phyloP scores from a whole-genome alignment of 192 early-diverging fungal species.

The Podila verticillata region DNA sequence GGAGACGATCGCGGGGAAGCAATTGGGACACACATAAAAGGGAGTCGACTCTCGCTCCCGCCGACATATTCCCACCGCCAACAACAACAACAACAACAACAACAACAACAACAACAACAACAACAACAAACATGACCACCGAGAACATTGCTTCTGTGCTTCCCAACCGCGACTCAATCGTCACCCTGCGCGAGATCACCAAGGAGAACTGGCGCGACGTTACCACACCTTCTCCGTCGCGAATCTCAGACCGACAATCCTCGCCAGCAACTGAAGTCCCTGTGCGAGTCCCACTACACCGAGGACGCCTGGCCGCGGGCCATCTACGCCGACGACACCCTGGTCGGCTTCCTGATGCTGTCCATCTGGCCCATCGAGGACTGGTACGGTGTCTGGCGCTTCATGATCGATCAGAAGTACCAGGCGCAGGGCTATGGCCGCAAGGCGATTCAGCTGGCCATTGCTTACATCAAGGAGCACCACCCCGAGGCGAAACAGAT shows the following conservation, averaged over 20 bases:
- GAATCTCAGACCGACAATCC: background rate
- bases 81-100: too few species aligned
- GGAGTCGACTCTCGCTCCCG: too few species aligned
- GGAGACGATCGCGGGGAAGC: too few species aligned
- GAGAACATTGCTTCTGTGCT: too few species aligned
- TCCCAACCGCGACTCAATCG: constrained; percentile 7
- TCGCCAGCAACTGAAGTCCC: constrained; percentile 6
- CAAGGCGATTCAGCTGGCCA: constrained; percentile 9
- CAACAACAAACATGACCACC: too few species aligned
- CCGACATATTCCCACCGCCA: too few species aligned
- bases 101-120: too few species aligned
- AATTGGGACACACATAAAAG: too few species aligned
- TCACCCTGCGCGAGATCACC: constrained; percentile 11
- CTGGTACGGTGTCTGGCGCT: constrained; percentile 16
- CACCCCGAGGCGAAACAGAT: constrained; percentile 14
- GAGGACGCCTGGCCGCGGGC: constrained; percentile 17
- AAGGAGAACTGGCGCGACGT: constrained; percentile 18
- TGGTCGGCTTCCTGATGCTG: constrained; percentile 15
- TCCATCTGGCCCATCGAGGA: constrained; percentile 9
- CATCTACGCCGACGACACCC: constrained; percentile 14
- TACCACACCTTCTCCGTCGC: background rate
- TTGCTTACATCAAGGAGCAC: background rate
- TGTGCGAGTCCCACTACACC: constrained; percentile 16
- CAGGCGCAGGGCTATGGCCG: constrained; percentile 4
- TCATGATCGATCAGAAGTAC: constrained; percentile 23